Conservation (phyloP, 139 green algal genomes). For the Pseudopediastrum boryanum region DNA sequence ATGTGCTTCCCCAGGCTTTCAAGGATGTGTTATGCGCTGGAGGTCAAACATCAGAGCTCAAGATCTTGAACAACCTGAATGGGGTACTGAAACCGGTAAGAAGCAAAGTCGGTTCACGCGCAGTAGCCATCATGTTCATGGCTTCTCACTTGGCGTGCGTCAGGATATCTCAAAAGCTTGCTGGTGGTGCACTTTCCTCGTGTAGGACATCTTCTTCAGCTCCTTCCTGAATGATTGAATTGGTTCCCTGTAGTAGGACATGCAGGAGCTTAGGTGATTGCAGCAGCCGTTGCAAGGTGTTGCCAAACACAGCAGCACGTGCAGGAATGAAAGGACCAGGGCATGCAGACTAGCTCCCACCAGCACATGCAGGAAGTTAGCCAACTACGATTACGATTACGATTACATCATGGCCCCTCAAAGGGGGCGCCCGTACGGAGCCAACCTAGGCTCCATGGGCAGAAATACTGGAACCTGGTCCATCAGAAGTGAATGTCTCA, state of each 20-base stretch:
- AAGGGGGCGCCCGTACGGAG: no score
- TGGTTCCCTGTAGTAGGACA: neutral
- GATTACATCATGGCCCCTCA: no score
- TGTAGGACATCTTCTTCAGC: neutral
- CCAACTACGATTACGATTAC: no score
- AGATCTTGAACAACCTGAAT: slow-evolving; percentile 15
- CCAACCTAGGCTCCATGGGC: no score
- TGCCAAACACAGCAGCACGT: no score
- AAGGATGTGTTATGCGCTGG: slow-evolving; percentile 20
- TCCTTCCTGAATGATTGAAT: neutral
- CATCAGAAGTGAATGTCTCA: no score
- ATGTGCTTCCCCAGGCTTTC: slow-evolving; percentile 1
- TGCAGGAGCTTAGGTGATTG: neutral
- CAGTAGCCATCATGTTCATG: neutral
- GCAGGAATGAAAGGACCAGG: slow-evolving; percentile 1
- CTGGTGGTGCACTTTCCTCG: no score
- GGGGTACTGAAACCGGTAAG: slow-evolving; percentile 27
- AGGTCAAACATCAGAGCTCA: slow-evolving; percentile 6
- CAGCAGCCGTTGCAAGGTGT: neutral
- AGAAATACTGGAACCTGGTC: no score
- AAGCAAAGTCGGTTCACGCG: neutral
- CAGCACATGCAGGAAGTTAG: neutral
- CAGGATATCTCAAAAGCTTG: no score
- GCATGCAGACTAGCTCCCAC: neutral
- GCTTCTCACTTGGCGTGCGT: neutral